phyloP scores from a whole-genome alignment of 139 green algal species.

The Auxenochlorella pyrenoidosa region DNA sequence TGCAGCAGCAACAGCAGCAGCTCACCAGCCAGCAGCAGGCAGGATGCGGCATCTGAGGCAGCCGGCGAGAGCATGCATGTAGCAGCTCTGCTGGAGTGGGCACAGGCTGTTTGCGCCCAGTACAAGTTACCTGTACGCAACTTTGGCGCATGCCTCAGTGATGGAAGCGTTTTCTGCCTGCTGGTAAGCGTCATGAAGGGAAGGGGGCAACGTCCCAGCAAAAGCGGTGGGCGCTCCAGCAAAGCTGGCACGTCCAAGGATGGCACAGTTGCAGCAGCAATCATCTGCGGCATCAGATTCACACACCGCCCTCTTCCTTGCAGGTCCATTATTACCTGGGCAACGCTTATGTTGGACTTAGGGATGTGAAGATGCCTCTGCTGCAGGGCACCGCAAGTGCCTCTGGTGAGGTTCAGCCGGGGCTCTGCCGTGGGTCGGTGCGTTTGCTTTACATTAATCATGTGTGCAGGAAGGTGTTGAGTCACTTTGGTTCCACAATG shows the following conservation, averaged over 20 bases:
- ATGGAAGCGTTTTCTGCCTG: constrained; percentile 80
- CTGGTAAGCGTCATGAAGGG: constrained; percentile 58
- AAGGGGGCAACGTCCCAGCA: not conserved
- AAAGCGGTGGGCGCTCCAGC: not conserved
- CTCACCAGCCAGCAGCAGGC: not conserved
- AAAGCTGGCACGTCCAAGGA: not conserved
- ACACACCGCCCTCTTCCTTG: no score
- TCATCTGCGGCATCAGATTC: not conserved
- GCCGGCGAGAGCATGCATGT: not conserved
- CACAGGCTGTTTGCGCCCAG: constrained; percentile 65
- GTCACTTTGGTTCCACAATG: not conserved
- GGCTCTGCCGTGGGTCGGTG: no score
- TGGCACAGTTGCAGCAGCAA: not conserved
- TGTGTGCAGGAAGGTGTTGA: not conserved
- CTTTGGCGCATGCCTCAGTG: constrained; percentile 74
- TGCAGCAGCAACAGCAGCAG: not conserved
- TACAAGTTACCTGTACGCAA: constrained; percentile 63
- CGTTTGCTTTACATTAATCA: no score
- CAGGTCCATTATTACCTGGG: constrained; percentile 79
- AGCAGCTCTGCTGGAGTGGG: constrained; percentile 75
- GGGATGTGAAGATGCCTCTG: constrained; percentile 45
- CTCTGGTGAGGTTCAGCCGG: not conserved
- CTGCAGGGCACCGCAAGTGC: not conserved
- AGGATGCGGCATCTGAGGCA: not conserved
- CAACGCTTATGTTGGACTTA: constrained; percentile 48